Base-by-base conservation (phyloP, 2,329 filamentous ascomycete genomes). In the Neopestalotiopsis rosae region DNA sequence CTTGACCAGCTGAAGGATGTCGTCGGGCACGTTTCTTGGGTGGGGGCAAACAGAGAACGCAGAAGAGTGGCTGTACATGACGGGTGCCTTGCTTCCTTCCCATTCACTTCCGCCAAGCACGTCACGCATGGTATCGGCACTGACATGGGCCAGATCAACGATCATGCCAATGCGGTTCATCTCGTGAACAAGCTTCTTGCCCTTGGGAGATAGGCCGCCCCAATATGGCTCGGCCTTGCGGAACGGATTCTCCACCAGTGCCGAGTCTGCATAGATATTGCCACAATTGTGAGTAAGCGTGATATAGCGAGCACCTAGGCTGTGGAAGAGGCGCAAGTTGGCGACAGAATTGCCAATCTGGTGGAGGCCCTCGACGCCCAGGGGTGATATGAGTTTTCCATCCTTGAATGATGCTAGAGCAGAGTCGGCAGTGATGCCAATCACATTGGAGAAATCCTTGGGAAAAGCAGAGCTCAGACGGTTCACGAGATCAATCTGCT, bases 81-180 rank as follows among this genome's bases (percentile, higher is more conserved):
- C 87, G 0, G 95, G 95, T 0, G 95, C 94, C 68, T 86, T 83
- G 76, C 92, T 95, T 6, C 93, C 93, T 5, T 82, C 78, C 92
- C 92, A 95, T 58, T 81, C 84, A 24, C 85, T 84, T 14, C 86
- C 91, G 5, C 89, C 89, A 0, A 98, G 87, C 0, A 95, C 93
- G 74, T 97, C 93, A 6, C 90, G 83, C 93, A 97, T 96, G 0
- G 95, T 97, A 69, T 95, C 92, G 68, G 89, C 87, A 74, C 92
- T 89, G 4, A 85, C 84, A 79, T 98, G 95, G 6, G 92, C 88
- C 45, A 98, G 85, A 77, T 98, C 95, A 56, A 98, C 92, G n/a
- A 98, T 90, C 91, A 98, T 94, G 32, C 95, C 95, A 1, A 98
- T 84, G 3, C 95, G 89, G 79, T 98, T 98, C 95, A 98, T 98